These are phyloP conservation scores for Saitozyma sp. DNA, from an alignment of 768 basidiomycete genomes.

Conservation along the genomic window DNA sequence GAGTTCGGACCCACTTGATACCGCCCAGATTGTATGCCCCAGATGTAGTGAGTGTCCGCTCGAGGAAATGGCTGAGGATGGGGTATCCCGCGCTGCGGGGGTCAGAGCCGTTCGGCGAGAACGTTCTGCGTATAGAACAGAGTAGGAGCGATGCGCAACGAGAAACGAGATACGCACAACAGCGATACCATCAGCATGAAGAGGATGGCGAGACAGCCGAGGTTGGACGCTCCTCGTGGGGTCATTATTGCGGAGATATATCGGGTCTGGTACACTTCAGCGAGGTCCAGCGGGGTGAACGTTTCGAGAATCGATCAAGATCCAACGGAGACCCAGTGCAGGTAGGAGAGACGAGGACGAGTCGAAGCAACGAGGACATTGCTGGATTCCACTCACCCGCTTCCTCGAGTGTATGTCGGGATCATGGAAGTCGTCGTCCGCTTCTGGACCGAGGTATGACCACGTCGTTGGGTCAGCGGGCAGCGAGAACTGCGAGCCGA, in stretches of 20 bases:
- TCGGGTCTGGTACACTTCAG: constrained; percentile 15
- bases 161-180: constrained; percentile 55
- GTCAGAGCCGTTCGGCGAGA: not conserved
- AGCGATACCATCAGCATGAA: constrained; percentile 68
- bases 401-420: constrained; percentile 27
- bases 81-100: constrained; percentile 68
- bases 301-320: too few relatives aligned
- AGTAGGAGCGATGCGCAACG: too few relatives aligned
- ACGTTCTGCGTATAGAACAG: not conserved
- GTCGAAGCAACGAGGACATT: too few relatives aligned
- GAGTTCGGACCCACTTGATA: constrained; percentile 59
- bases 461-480: constrained; percentile 46
- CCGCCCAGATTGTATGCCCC: constrained; percentile 84
- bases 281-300: not conserved
- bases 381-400: constrained; percentile 8
- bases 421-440: constrained; percentile 51
- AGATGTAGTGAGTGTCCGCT: constrained; percentile 25
- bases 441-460: constrained; percentile 45
- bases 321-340: too few relatives aligned
- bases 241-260: constrained; percentile 65
- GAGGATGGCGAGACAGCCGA: constrained; percentile 68
- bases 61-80: constrained; percentile 62
- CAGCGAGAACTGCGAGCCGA: constrained; percentile 32
- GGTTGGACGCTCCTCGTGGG: constrained; percentile 77
- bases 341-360: too few relatives aligned